Percentiles rank a stretch among this genome's conserved stretches.
Evolutionary conservation across 306 rosid species (phyloP).

Genomic region (Ormosia emarginata): DNA sequence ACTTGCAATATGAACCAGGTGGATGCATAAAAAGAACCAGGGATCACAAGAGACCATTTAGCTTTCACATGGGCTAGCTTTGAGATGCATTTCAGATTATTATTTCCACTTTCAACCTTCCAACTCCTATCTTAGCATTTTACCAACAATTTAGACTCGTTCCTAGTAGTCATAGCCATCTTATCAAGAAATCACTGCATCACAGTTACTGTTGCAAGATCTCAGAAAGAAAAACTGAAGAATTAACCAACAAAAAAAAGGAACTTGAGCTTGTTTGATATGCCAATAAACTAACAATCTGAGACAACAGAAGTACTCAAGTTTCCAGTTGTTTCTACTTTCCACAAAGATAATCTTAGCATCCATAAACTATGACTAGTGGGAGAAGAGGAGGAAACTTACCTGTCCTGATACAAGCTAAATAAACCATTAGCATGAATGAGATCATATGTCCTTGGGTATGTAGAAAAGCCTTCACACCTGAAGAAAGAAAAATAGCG

Average conservation of each 20-base stretch:
- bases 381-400: slow-evolving; percentile 42
- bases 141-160: not conserved
- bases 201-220: not conserved
- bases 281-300: not conserved
- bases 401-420: slow-evolving; percentile 71
- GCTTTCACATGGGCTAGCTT: not conserved
- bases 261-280: not conserved
- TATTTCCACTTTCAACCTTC: not conserved
- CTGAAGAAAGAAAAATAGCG: slow-evolving; percentile 44
- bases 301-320: not conserved
- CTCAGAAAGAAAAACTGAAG: not conserved
- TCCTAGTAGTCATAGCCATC: not conserved
- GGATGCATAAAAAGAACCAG: not conserved
- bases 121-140: not conserved
- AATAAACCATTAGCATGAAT: slow-evolving; percentile 82
- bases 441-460: slow-evolving; percentile 95
- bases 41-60: not conserved
- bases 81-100: not conserved
- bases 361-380: not conserved
- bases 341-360: not conserved
- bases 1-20: not conserved
- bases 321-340: not conserved
- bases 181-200: not conserved
- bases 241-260: not conserved
- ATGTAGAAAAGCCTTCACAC: slow-evolving; percentile 99